Evolutionary conservation across 805 yeast species (phyloP), one percentile per base, ranked within the genome.

Genomic region (Candida sonorensis): DNA sequence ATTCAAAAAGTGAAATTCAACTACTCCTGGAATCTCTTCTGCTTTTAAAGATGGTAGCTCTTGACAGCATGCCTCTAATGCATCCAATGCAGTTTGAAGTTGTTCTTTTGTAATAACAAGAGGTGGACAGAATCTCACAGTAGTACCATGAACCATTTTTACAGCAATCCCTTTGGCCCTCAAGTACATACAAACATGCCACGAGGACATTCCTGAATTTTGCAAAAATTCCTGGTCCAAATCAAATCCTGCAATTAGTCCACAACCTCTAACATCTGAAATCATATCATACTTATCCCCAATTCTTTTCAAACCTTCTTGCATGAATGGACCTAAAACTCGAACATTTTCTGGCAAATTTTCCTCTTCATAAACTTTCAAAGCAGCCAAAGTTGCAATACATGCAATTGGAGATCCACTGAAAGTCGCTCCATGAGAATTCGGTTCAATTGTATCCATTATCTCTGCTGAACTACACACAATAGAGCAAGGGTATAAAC

Each of bases 361-460:
- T 28, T 50, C 57, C 4, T 46, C 51, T 12, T 42, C 50, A 29
- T 50, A 48, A 20, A 51, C 54, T 29, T 49, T 38, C 13, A 50
- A 33, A 6, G 54, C 52, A 1, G 54, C 51, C 7, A 49, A 25
- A 6, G 51, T 39, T 6, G 54, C 47, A 19, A 39, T 48, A 38
- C 57, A 51, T 7, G 45, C 41, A 19, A 51, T 38, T 26, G 57
- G 57, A 7, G 53, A 43, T 3, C 57, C 57, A 21, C 48, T 38
- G 34, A 45, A 51, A 3, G 57, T 51, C n/a, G 51, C 52, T 23
- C 57, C 55, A 34, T 50, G 57, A 6, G 48, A 26, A 31, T 44
- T 46, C 15, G 55, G 55, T 14, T 33, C 45, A 22, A 51, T 49
- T 10, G 51, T 42, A 31, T 44, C 39, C 48, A 49, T 42, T 19